Conservation (phyloP, 1,139 yeast genomes). For the Blastobotrys elegans region DNA sequence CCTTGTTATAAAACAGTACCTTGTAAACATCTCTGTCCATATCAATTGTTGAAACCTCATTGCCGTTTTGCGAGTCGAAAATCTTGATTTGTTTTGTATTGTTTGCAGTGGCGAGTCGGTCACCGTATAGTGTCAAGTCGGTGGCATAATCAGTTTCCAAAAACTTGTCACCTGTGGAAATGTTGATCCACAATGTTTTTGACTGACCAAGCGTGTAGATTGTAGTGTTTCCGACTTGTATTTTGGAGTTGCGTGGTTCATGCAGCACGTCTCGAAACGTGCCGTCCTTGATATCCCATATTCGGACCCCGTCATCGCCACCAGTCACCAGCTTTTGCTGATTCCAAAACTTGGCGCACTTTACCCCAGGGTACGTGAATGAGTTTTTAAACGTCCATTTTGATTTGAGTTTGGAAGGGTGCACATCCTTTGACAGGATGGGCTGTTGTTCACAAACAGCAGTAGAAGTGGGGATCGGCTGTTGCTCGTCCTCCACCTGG, state of each 20-base stretch:
- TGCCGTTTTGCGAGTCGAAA: not conserved
- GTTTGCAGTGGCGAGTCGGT: not conserved
- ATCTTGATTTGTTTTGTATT: not conserved
- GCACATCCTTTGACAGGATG: constrained; percentile 13
- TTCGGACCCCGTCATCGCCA: constrained; percentile 3
- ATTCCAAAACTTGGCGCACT: not conserved
- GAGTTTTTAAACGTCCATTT: constrained; percentile 3
- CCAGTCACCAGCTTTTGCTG: not conserved
- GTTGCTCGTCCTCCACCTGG: not conserved
- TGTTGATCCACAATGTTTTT: not conserved
- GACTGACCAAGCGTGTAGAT: not conserved
- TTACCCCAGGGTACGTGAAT: not conserved
- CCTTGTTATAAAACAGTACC: not conserved
- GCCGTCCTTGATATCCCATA: constrained; percentile 1
- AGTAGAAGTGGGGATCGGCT: not conserved
- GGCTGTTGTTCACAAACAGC: not conserved
- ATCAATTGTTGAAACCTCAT: not conserved
- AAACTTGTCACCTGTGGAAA: not conserved
- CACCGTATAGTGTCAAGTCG: not conserved
- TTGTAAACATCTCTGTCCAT: not conserved
- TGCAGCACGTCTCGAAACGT: not conserved
- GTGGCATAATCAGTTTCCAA: not conserved
- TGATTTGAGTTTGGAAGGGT: constrained; percentile 15
- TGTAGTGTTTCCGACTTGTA: not conserved
- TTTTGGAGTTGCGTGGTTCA: not conserved